Evolutionary conservation across 2,329 filamentous ascomycete genomes (phyloP).

Genomic region (Fusarium continuum): DNA sequence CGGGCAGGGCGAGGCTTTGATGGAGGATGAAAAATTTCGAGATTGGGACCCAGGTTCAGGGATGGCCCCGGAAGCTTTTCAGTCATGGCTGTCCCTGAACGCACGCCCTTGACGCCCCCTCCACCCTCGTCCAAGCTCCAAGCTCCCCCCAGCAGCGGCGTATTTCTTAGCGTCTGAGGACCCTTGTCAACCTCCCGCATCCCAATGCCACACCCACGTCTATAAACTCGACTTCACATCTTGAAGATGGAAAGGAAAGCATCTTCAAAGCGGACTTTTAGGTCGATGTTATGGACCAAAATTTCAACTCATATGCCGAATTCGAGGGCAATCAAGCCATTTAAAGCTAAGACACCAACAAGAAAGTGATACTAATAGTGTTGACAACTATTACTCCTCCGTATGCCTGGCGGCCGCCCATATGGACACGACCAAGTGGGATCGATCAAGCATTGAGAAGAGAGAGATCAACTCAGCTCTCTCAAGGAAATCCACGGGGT

Average conservation of each 20-base stretch:
- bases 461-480: conserved; percentile 22
- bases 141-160: conserved; percentile 40
- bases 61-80: conserved; percentile 35
- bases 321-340: background rate
- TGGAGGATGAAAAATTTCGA: conserved; percentile 40
- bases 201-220: conserved; percentile 45
- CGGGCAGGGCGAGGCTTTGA: conserved; percentile 38
- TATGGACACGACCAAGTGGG: conserved; percentile 8
- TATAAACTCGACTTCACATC: conserved; percentile 43
- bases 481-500: conserved; percentile 10
- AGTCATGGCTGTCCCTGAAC: conserved; percentile 17
- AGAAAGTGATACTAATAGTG: background rate
- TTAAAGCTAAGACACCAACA: background rate
- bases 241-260: conserved; percentile 27
- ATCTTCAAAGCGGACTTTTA: conserved; percentile 25
- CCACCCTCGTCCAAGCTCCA: conserved; percentile 34
- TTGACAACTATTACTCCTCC: background rate
- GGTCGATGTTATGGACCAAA: background rate
- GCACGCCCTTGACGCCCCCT: conserved; percentile 36
- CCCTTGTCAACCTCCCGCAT: conserved; percentile 45
- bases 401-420: conserved; percentile 7
- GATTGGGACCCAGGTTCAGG: conserved; percentile 41
- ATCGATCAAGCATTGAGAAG: conserved; percentile 21
- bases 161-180: conserved; percentile 41
- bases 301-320: background rate